Conservation (phyloP, 2,329 filamentous ascomycete species). For the Aspergillus tanneri region DNA sequence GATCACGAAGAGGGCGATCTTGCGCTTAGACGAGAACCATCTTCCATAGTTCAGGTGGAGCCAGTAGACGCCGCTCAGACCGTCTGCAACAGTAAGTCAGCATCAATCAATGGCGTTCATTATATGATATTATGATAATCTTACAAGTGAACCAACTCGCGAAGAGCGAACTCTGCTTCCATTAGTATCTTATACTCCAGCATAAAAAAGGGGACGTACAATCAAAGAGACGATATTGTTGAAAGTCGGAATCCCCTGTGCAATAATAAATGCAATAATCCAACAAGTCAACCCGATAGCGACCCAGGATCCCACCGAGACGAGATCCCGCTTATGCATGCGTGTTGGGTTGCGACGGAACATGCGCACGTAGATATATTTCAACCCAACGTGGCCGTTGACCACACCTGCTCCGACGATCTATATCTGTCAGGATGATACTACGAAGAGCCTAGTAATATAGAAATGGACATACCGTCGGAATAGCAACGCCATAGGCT, state of each 20-base stretch:
- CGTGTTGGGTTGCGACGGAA: constrained; percentile 60
- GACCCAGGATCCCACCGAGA: constrained; percentile 59
- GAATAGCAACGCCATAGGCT: constrained; percentile 66
- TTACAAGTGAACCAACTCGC: constrained; percentile 62
- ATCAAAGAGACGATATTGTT: constrained; percentile 64
- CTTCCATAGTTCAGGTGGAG: constrained; percentile 48
- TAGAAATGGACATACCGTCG: constrained; percentile 48
- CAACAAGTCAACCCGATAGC: constrained; percentile 57
- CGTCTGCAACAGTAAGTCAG: constrained; percentile 25
- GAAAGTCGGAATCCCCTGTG: constrained; percentile 68
- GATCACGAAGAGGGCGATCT: constrained; percentile 46
- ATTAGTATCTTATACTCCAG: constrained; percentile 4
- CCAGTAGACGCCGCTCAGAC: constrained; percentile 48
- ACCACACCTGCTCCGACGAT: constrained; percentile 70
- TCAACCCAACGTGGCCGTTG: constrained; percentile 64
- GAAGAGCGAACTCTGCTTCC: constrained; percentile 53
- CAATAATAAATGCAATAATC: constrained; percentile 64
- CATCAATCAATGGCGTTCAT: neutral
- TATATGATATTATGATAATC: too few relatives aligned
- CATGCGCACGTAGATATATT: constrained; percentile 64
- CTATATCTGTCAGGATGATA: constrained; percentile 12
- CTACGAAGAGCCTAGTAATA: neutral
- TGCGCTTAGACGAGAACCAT: constrained; percentile 44
- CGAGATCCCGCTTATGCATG: constrained; percentile 49
- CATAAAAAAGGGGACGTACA: constrained; percentile 16